Evolutionary conservation across 805 yeast species (phyloP).

Genomic region (Saccharomyces paradoxus): DNA sequence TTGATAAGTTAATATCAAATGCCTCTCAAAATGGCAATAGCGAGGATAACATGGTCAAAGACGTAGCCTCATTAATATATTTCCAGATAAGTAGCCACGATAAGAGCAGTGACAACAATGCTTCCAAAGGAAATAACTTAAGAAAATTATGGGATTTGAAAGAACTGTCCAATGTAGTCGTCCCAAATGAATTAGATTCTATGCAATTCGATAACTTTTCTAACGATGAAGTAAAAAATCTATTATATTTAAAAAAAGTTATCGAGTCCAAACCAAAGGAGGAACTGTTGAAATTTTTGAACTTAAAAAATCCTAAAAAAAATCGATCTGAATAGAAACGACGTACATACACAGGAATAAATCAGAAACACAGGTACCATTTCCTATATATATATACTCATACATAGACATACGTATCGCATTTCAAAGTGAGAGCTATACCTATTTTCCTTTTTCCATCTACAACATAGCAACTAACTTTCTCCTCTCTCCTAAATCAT

Average conservation of each 20-base stretch:
- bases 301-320: conserved; percentile 9
- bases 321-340: neutral
- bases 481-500: conserved; percentile 10
- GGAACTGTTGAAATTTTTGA: conserved; percentile 51
- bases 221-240: conserved; percentile 40
- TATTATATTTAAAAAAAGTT: conserved; percentile 49
- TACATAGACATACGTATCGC: neutral
- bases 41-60: conserved; percentile 18
- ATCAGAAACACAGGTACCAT: neutral
- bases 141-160: conserved; percentile 38
- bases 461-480: neutral
- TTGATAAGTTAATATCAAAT: conserved; percentile 23
- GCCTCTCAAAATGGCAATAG: conserved; percentile 6
- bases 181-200: neutral
- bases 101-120: conserved; percentile 10
- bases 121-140: conserved; percentile 4
- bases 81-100: conserved; percentile 31
- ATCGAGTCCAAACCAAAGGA: conserved; percentile 66
- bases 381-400: neutral
- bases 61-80: conserved; percentile 28
- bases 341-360: neutral
- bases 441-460: neutral
- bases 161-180: conserved; percentile 39
- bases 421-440: neutral
- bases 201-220: neutral